Evolutionary conservation across 805 yeast genomes (phyloP).

Genomic region (Jamesozyma spencerorum): DNA sequence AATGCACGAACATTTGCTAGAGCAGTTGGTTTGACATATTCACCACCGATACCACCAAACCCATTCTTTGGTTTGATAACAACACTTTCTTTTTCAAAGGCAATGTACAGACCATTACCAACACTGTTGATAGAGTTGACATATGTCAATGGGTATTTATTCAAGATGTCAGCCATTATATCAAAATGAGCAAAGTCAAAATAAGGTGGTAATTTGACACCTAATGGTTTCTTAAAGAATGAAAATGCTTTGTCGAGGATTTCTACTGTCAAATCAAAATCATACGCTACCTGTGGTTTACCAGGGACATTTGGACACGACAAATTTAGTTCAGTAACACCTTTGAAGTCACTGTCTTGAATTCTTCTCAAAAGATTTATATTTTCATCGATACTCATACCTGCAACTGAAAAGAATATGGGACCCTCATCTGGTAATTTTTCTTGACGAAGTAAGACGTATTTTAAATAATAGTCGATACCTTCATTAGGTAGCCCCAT

Average conservation of each 20-base stretch:
- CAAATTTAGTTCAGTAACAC: conserved; percentile 24
- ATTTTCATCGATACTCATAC: conserved; percentile 26
- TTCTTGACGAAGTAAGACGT: conserved; percentile 17
- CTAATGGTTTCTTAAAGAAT: conserved; percentile 26
- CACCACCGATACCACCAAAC: conserved; percentile 29
- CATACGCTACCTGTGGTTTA: conserved; percentile 28
- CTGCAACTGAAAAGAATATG: conserved; percentile 25
- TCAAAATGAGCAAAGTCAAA: conserved; percentile 29
- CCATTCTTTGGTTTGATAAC: conserved; percentile 28
- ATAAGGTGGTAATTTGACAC: conserved; percentile 27
- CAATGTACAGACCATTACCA: conserved; percentile 27
- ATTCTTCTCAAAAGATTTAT: conserved; percentile 15
- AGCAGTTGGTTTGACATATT: conserved; percentile 28
- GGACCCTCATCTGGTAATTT: conserved; percentile 11
- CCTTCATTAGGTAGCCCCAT: conserved; percentile 29
- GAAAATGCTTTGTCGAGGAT: conserved; percentile 19
- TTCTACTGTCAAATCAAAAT: conserved; percentile 22
- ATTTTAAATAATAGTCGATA: conserved; percentile 23
- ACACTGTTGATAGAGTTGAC: conserved; percentile 26
- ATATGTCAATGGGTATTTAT: conserved; percentile 22
- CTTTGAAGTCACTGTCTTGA: conserved; percentile 23
- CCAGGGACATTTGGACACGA: conserved; percentile 31
- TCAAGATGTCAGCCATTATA: conserved; percentile 21
- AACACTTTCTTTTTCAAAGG: conserved; percentile 22
- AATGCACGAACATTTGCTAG: conserved; percentile 28